These are phyloP conservation scores for Chytridium lagenaria DNA, from an alignment of 371 early-diverging fungal genomes.

Conservation along the genomic window DNA sequence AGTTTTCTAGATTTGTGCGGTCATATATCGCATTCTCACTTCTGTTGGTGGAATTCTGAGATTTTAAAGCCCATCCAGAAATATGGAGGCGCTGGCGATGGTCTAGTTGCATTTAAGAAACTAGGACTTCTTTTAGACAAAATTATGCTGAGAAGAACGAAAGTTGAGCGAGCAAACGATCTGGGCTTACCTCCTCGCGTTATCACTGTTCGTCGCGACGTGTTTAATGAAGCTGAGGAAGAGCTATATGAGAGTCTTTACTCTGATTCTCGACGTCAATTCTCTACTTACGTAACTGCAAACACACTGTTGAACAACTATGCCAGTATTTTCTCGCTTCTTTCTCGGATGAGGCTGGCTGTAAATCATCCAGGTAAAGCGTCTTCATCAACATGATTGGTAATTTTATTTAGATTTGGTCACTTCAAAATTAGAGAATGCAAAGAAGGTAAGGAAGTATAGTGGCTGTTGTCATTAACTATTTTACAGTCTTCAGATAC, in stretches of 20 bases:
- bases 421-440: constrained; percentile 40
- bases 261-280: constrained; percentile 73
- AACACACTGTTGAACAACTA: constrained; percentile 94
- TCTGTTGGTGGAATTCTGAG: constrained; percentile 97
- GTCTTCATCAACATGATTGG: constrained; percentile 1
- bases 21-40: constrained; percentile 71
- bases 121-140: constrained; percentile 79
- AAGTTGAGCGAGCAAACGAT: constrained; percentile 88
- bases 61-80: constrained; percentile 92
- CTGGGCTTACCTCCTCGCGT: constrained; percentile 91
- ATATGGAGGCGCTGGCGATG: constrained; percentile 71
- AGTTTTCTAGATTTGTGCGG: constrained; percentile 63
- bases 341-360: constrained; percentile 62
- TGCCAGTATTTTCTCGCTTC: constrained; percentile 78
- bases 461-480: background rate
- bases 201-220: constrained; percentile 78
- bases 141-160: constrained; percentile 95
- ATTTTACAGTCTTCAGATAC: constrained; percentile 44
- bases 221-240: constrained; percentile 91
- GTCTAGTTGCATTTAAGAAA: constrained; percentile 76
- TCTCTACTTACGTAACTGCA: constrained; percentile 83
- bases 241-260: constrained; percentile 91
- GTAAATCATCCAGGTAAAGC: constrained; percentile 90
- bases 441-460: constrained; percentile 16
- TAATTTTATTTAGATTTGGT: constrained; percentile 42